Percentiles rank a stretch among this genome's conserved stretches.
Evolutionary conservation across 208 protist species (phyloP).

Genomic region (Leishmania turanica): DNA sequence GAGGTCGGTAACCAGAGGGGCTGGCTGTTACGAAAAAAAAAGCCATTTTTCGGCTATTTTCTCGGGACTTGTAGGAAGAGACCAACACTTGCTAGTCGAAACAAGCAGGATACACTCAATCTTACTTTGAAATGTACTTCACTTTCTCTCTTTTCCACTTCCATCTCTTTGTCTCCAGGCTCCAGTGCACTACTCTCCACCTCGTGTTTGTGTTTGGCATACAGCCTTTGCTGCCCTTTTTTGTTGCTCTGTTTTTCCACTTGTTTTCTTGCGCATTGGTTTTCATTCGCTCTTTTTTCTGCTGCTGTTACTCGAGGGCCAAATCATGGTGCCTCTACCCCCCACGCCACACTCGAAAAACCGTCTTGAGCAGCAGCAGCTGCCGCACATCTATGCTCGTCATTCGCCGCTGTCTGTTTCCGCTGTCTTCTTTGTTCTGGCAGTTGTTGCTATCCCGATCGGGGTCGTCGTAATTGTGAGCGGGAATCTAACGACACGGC

Average conservation of each 20-base stretch:
- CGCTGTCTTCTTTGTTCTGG: slow-evolving; percentile 91
- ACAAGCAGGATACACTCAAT: not conserved
- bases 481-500: slow-evolving; percentile 62
- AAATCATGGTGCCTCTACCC: slow-evolving; percentile 22
- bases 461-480: slow-evolving; percentile 89
- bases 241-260: not conserved
- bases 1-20: not conserved
- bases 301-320: not conserved
- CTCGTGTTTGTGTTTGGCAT: too few species aligned
- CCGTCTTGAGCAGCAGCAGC: slow-evolving; percentile 92
- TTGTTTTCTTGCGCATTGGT: not conserved
- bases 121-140: too few species aligned
- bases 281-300: not conserved
- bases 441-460: slow-evolving; percentile 93
- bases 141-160: not conserved
- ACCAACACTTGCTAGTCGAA: not conserved
- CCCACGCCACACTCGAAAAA: slow-evolving; percentile 43
- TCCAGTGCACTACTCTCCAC: not conserved
- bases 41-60: not conserved
- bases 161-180: not conserved
- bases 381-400: slow-evolving; percentile 95
- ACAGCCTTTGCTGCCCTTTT: not conserved
- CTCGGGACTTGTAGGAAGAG: not conserved
- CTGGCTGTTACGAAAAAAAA: not conserved
- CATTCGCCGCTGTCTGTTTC: slow-evolving; percentile 93